These are phyloP conservation scores for Aegle marmelos DNA, from an alignment of 345 rosid genomes.

Conservation along the genomic window DNA sequence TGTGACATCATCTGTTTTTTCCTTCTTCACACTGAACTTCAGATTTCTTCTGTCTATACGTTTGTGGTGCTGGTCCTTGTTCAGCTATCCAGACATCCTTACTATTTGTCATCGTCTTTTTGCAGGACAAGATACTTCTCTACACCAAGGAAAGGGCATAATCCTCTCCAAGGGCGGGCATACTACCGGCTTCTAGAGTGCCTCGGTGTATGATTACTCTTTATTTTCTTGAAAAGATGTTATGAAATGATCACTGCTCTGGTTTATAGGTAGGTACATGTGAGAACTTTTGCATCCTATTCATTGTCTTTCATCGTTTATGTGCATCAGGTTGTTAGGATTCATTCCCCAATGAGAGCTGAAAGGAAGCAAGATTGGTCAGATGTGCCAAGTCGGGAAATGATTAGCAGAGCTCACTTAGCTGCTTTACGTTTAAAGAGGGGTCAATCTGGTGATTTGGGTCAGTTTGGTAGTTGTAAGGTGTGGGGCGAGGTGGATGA, in stretches of 20 bases:
- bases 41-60: not conserved
- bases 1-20: not conserved
- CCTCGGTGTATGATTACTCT: constrained; percentile 68
- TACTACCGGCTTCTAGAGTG: constrained; percentile 96
- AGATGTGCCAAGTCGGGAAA: constrained; percentile 75
- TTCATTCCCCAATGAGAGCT: constrained; percentile 94
- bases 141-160: constrained; percentile 89
- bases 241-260: not conserved
- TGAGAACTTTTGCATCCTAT: not conserved
- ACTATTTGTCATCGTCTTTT: constrained; percentile 5
- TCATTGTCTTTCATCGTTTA: constrained; percentile 6
- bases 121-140: constrained; percentile 95
- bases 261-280: not conserved
- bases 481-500: constrained; percentile 78
- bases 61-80: not conserved
- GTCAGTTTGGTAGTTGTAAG: constrained; percentile 88
- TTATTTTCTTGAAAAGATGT: not conserved
- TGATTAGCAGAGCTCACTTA: constrained; percentile 65
- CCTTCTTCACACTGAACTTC: not conserved
- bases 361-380: constrained; percentile 77
- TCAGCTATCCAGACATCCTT: not conserved
- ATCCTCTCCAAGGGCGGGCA: constrained; percentile 98
- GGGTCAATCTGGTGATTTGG: constrained; percentile 37
- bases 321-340: constrained; percentile 70
- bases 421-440: constrained; percentile 77